Conservation (phyloP, 1,139 yeast genomes). For the Pichia sp. region DNA sequence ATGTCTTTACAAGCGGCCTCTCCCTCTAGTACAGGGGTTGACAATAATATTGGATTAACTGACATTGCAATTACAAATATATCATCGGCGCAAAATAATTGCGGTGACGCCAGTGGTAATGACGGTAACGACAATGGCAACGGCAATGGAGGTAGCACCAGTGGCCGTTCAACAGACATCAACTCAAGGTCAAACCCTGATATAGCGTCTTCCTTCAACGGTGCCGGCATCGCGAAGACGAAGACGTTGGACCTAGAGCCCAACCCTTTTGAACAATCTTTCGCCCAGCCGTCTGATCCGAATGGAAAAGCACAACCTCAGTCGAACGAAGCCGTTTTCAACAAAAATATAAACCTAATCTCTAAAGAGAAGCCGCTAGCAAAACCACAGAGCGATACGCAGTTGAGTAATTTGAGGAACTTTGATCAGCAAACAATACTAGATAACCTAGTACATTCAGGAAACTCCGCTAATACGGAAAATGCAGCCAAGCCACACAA, state of each 20-base stretch:
- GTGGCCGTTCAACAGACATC: no score
- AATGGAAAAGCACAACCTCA: neutral
- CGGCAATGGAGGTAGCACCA: no score
- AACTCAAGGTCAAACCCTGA: conserved; percentile 10
- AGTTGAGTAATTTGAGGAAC: conserved; percentile 5
- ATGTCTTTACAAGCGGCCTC: no score
- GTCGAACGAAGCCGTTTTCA: conserved; percentile 7
- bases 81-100: no score
- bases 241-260: conserved; percentile 54
- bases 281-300: conserved; percentile 47
- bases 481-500: no score
- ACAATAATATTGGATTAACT: no score
- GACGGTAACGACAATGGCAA: no score
- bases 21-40: no score
- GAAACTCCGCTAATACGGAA: no score
- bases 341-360: neutral
- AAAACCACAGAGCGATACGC: conserved; percentile 11
- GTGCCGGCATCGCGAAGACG: neutral
- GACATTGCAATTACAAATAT: no score
- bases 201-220: conserved; percentile 1
- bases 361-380: conserved; percentile 3
- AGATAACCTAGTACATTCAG: conserved; percentile 2
- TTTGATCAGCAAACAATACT: neutral
- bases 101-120: no score
- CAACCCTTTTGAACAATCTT: conserved; percentile 92